Conservation (phyloP, 164 flowering plant species). For the Vitis amurensis region DNA sequence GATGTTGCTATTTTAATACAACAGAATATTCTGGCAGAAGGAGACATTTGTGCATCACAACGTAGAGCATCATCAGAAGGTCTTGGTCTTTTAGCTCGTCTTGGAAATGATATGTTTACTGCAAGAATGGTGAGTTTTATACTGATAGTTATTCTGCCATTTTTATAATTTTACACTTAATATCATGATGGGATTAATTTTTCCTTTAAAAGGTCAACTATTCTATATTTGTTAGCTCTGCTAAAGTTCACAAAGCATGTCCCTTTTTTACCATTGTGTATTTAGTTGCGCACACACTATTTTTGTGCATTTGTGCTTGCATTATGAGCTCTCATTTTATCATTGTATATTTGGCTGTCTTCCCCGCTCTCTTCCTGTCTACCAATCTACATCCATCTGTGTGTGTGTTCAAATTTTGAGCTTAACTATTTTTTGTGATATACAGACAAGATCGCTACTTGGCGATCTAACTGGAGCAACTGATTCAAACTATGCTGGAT, state of each 20-base stretch:
- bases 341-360: background rate
- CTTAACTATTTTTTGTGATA: constrained; percentile 10
- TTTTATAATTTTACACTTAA: background rate
- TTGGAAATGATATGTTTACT: constrained; percentile 85
- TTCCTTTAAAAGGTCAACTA: too few species aligned
- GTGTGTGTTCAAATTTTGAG: background rate
- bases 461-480: constrained; percentile 59
- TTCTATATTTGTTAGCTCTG: too few species aligned
- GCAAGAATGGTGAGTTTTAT: constrained; percentile 79
- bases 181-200: too few species aligned
- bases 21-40: constrained; percentile 84
- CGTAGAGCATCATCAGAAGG: constrained; percentile 94
- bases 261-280: too few species aligned
- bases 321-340: background rate
- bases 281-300: too few species aligned
- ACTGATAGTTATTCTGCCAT: background rate
- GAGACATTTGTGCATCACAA: constrained; percentile 82
- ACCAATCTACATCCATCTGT: background rate
- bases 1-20: constrained; percentile 9
- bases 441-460: constrained; percentile 67
- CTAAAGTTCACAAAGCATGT: too few species aligned
- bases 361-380: background rate
- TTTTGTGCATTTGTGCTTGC: background rate
- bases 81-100: constrained; percentile 90
- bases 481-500: constrained; percentile 74